Base-by-base conservation (phyloP, 2,329 filamentous ascomycete genomes). In the Sclerotiophoma versabilis region DNA sequence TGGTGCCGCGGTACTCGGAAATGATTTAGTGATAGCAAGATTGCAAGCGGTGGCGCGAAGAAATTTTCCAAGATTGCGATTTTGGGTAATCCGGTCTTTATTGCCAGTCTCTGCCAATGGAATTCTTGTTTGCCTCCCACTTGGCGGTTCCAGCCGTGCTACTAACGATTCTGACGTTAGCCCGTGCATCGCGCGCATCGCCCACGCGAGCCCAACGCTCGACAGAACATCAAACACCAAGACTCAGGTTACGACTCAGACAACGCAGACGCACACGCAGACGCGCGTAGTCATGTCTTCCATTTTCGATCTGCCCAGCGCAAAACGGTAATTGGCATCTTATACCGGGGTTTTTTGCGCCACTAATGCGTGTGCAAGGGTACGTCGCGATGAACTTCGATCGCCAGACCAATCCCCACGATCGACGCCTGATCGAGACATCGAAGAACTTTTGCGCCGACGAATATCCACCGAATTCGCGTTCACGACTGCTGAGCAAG, bases 311-410 rank as follows among this genome's bases (percentile, higher is more conserved):
- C 32, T 63, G 29, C 57, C 66, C 36, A 59, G 57, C 44, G 63
- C 66, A 17, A 70, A 69, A 57, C 59, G 62, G 68, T 70, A 64
- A 45, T 48, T 25, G 20, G 19, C 32, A 29, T n/a, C 12, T 11
- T 27, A n/a, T 15, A 17, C 20, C 9, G 25, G 22, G 8, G 10
- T 34, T 25, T 9, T 43, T 4, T 22, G 36, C 37, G 33, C 11
- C 19, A 29, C 37, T 43, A 38, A 46, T 37, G 17, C 48, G 44
- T 39, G 22, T 6, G 27, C 23, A 33, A 75, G 72, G 34, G 64
- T 75, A 22, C 68, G 70, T 49, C 73, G 73, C 43, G 54, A 68
- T 17, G 71, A 75, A 37, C 72, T 76, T 9, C 59, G 68, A 22
- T 75, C 72, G 22, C 70, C 71, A 32, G 52, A 52, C 25, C 65